Conservation (phyloP, 129 eudicot species). For the sunflower (Helianthus annuus) region HanXRQr2.0-SUNRISE NC_035446.2:138743491-138743990, state of each 20-base stretch:
- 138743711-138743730: slow-evolving; percentile 48
- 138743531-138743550: slow-evolving; percentile 8
- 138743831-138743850: slow-evolving; percentile 40
- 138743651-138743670: slow-evolving; percentile 40
- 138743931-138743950: slow-evolving; percentile 53
- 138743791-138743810: slow-evolving; percentile 20
- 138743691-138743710: slow-evolving; percentile 34
- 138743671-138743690: slow-evolving; percentile 27
- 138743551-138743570: slow-evolving; percentile 37
- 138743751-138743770: slow-evolving; percentile 33
- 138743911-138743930: slow-evolving; percentile 52
- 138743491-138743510: background rate
- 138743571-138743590: slow-evolving; percentile 40
- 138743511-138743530: background rate
- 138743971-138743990: slow-evolving; percentile 64
- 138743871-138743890: slow-evolving; percentile 32
- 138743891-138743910: slow-evolving; percentile 39
- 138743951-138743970: slow-evolving; percentile 53
- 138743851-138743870: slow-evolving; percentile 59
- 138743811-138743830: slow-evolving; percentile 12
- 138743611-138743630: slow-evolving; percentile 22
- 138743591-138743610: slow-evolving; percentile 40
- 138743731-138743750: slow-evolving; percentile 45
- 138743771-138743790: slow-evolving; percentile 23
- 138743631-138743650: slow-evolving; percentile 25